A percentile compares a stretch with the other conserved stretches of the same genome.
phyloP scores from a whole-genome alignment of 768 basidiomycete species.

The Tephrocybe sp. region DNA sequence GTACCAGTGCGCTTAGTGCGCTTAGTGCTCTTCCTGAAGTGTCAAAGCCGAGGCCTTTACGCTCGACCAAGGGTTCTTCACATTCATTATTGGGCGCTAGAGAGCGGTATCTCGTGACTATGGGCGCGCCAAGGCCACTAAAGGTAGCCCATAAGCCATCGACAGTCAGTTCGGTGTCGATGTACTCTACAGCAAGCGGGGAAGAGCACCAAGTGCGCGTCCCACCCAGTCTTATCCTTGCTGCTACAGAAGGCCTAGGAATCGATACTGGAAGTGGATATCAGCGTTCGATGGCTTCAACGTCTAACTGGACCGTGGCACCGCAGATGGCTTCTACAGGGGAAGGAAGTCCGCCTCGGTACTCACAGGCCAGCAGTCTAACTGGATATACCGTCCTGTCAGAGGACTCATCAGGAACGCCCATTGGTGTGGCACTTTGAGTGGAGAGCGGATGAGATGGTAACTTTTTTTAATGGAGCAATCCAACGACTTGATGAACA shows the following conservation, averaged over 20 bases:
- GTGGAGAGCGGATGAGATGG: not conserved
- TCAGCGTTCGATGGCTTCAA: constrained; percentile 16
- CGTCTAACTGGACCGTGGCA: constrained; percentile 17
- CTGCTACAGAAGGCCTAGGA: constrained; percentile 28
- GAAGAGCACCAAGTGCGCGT: constrained; percentile 25
- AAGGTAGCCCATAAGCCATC: constrained; percentile 25
- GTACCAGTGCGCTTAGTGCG: not conserved
- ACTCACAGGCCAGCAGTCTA: constrained; percentile 15
- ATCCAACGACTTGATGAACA: constrained; percentile 7
- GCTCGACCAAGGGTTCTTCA: constrained; percentile 11
- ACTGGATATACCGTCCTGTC: constrained; percentile 6
- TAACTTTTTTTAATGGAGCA: not conserved
- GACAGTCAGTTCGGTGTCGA: constrained; percentile 24
- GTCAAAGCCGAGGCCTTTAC: constrained; percentile 15
- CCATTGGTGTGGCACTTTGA: constrained; percentile 21
- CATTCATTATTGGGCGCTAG: constrained; percentile 3
- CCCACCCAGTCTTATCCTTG: constrained; percentile 32
- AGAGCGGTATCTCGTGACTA: not conserved
- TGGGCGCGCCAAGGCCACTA: not conserved
- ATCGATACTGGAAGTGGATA: constrained; percentile 5
- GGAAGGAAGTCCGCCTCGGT: constrained; percentile 8
- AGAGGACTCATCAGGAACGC: constrained; percentile 14
- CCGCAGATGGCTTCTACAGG: constrained; percentile 9
- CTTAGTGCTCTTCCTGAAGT: constrained; percentile 5
- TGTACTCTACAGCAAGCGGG: constrained; percentile 28